Evolutionary conservation across 306 rosid species (phyloP).

Genomic region (Quercus wislizeni): DNA sequence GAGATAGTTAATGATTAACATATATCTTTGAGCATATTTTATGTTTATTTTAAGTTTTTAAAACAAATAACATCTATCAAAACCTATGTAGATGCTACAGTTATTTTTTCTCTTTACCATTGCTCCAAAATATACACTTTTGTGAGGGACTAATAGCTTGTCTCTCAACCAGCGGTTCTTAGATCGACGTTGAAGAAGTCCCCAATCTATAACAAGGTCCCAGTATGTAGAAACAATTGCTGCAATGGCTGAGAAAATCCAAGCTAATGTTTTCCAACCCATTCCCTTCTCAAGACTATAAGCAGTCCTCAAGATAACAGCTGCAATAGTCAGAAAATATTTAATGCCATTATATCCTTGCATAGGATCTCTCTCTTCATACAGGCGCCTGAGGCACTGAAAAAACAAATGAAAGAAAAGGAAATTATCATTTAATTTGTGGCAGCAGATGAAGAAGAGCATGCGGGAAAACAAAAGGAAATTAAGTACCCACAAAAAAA

Average conservation of each 20-base stretch:
- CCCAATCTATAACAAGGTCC: constrained; percentile 76
- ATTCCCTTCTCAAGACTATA: constrained; percentile 22
- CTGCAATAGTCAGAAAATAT: constrained; percentile 55
- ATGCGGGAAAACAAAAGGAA: no score
- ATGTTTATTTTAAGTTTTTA: no score
- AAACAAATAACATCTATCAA: no score
- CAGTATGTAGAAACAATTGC: constrained; percentile 54
- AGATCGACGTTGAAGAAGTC: constrained; percentile 54
- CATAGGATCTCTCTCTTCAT: constrained; percentile 58
- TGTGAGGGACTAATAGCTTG: constrained; percentile 52
- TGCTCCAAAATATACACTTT: constrained; percentile 51
- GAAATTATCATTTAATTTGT: not conserved
- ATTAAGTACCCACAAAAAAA: no score
- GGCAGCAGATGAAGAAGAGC: no score
- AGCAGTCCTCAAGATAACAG: constrained; percentile 59
- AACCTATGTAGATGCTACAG: not conserved
- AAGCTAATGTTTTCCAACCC: constrained; percentile 41
- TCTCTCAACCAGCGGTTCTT: constrained; percentile 70
- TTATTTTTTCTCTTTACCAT: constrained; percentile 38
- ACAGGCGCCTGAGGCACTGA: constrained; percentile 59
- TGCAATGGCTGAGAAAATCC: constrained; percentile 46
- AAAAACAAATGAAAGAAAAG: not conserved
- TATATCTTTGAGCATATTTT: no score
- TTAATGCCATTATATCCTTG: constrained; percentile 63
- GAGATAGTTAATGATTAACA: no score